These are phyloP conservation scores for Fusarium sp. DNA, from an alignment of 2,329 filamentous ascomycete genomes.

Conservation along the genomic window DNA sequence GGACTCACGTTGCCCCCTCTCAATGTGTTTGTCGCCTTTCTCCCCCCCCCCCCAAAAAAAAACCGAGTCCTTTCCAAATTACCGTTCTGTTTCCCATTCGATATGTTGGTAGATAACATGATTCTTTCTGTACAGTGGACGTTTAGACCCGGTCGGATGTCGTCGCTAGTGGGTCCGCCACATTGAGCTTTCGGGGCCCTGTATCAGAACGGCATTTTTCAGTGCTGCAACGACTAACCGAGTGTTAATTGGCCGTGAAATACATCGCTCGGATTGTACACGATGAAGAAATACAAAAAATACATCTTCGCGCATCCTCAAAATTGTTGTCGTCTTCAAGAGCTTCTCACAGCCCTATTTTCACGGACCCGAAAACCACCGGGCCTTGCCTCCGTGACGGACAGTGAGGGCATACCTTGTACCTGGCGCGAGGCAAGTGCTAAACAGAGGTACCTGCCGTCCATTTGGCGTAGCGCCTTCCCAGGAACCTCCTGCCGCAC, in stretches of 20 bases:
- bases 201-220: slow-evolving; percentile 36
- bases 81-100: slow-evolving; percentile 6
- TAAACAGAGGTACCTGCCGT: slow-evolving; percentile 34
- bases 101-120: slow-evolving; percentile 28
- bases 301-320: neutral
- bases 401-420: slow-evolving; percentile 33
- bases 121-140: slow-evolving; percentile 39
- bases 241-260: slow-evolving; percentile 4
- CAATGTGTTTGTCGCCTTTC: neutral
- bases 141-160: slow-evolving; percentile 47
- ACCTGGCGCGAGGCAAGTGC: slow-evolving; percentile 33
- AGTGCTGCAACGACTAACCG: slow-evolving; percentile 29
- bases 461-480: slow-evolving; percentile 27
- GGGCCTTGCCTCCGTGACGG: slow-evolving; percentile 35
- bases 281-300: too few species aligned
- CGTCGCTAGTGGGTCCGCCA: slow-evolving; percentile 47
- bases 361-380: slow-evolving; percentile 44
- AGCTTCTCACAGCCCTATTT: slow-evolving; percentile 7
- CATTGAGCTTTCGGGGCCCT: slow-evolving; percentile 39
- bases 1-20: neutral
- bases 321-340: neutral
- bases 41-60: too few species aligned
- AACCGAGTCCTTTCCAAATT: neutral
- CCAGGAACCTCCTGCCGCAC: slow-evolving; percentile 40
- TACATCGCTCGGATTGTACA: neutral